Evolutionary conservation across 257 asterid species (phyloP).

Genomic region (Nicotiana undulata): DNA sequence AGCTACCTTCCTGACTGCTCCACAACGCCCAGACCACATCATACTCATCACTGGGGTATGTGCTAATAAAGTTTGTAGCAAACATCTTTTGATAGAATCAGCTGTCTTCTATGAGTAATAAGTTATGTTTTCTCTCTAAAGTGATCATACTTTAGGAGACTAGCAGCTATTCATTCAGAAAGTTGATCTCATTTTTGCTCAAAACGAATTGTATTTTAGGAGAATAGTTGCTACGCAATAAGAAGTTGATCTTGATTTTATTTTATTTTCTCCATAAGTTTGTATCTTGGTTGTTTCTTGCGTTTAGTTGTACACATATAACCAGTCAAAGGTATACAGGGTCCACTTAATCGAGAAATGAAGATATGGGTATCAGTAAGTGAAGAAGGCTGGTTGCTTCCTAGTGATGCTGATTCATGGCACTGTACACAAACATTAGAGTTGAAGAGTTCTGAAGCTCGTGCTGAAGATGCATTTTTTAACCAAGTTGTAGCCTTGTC

Average conservation of each 20-base stretch:
- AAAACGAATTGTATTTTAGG: background rate
- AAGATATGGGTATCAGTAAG: slow-evolving; percentile 88
- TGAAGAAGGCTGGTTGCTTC: slow-evolving; percentile 98
- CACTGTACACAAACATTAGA: slow-evolving; percentile 74
- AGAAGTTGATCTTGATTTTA: background rate
- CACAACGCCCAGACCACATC: slow-evolving; percentile 86
- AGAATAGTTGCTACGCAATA: background rate
- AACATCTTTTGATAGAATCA: background rate
- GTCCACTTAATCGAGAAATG: slow-evolving; percentile 79
- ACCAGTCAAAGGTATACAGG: slow-evolving; percentile 36
- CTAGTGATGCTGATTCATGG: slow-evolving; percentile 93
- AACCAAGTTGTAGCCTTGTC: slow-evolving; percentile 92
- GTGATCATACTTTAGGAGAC: background rate
- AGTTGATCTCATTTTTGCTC: background rate
- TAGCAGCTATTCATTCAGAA: background rate
- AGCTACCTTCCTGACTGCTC: slow-evolving; percentile 81
- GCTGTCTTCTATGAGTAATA: background rate
- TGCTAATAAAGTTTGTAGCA: background rate
- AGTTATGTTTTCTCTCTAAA: background rate
- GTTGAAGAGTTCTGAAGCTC: slow-evolving; percentile 65
- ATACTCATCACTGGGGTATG: slow-evolving; percentile 94
- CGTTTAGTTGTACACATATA: background rate
- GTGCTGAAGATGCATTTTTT: slow-evolving; percentile 70
- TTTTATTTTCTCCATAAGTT: background rate
- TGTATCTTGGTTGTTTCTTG: background rate